A percentile compares a stretch with the other conserved stretches of the same genome.
These are phyloP conservation scores for Monocercomonoides exilis DNA, from an alignment of 78 protist genomes.

Conservation along the genomic window DNA sequence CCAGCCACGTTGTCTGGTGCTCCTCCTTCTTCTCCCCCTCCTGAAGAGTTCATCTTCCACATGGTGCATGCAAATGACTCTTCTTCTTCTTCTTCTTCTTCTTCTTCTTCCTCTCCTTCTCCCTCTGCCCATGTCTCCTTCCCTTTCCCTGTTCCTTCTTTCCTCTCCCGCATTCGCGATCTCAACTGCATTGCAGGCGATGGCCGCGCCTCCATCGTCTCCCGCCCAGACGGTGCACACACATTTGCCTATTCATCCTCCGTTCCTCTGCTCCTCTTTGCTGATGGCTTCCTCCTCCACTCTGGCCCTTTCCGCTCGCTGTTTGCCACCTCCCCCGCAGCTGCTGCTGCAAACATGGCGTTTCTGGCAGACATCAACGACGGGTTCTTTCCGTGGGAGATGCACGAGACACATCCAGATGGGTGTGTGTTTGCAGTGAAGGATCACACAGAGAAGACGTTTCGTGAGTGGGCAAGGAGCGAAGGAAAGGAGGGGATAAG, in stretches of 20 bases:
- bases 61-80: not conserved
- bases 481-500: not conserved
- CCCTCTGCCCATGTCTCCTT: not conserved
- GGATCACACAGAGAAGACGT: not conserved
- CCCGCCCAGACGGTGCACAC: not conserved
- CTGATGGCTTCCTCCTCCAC: not conserved
- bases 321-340: no score
- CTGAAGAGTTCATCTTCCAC: not conserved
- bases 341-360: not conserved
- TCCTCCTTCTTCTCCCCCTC: not conserved
- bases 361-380: not conserved
- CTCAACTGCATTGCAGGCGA: not conserved
- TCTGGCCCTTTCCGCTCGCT: not conserved
- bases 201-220: not conserved
- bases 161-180: not conserved
- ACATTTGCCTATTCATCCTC: not conserved
- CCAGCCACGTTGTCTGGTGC: not conserved
- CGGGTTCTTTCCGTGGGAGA: slow-evolving; percentile 1
- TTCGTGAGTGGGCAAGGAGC: not conserved
- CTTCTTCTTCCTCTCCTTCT: not conserved
- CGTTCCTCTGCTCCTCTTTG: not conserved
- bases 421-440: not conserved
- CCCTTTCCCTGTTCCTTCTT: not conserved
- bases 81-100: not conserved
- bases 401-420: not conserved